Evolutionary conservation across 1,284 basidiomycete genomes (phyloP).

Genomic region (Cutaneotrichosporon sp.): DNA sequence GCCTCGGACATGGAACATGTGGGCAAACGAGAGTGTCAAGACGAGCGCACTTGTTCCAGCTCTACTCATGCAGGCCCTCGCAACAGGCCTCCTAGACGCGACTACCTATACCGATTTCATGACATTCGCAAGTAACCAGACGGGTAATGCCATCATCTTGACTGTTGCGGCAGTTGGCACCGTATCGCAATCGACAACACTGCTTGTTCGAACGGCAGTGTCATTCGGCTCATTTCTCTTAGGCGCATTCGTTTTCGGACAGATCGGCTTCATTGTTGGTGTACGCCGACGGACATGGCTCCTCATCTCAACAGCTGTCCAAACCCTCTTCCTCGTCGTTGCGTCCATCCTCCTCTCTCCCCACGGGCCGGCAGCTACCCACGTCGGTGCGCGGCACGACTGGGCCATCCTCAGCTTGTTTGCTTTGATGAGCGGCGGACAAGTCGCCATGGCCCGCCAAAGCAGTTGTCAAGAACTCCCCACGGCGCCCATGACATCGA

Average conservation of each 20-base stretch:
- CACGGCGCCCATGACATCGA: conserved; percentile 47
- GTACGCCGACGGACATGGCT: conserved; percentile 45
- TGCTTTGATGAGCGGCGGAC: conserved; percentile 47
- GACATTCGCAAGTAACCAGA: conserved; percentile 53
- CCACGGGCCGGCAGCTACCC: conserved; percentile 27
- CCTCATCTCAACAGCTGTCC: conserved; percentile 31
- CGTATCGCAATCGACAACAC: conserved; percentile 17
- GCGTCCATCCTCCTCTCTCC: conserved; percentile 41
- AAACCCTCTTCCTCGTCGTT: conserved; percentile 35
- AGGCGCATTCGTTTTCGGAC: conserved; percentile 44
- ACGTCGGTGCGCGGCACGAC: conserved; percentile 34
- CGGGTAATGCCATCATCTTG: conserved; percentile 52
- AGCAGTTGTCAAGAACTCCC: conserved; percentile 40
- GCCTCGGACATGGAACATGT: conserved; percentile 14
- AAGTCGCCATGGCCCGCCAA: conserved; percentile 50
- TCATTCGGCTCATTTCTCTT: conserved; percentile 43
- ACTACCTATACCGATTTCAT: conserved; percentile 50
- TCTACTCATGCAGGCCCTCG: conserved; percentile 42
- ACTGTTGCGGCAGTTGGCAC: conserved; percentile 43
- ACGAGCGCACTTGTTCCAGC: conserved; percentile 34
- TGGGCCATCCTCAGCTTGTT: conserved; percentile 47
- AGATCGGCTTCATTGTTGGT: conserved; percentile 40
- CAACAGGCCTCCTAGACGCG: conserved; percentile 49
- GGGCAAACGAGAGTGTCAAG: conserved; percentile 36
- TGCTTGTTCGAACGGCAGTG: conserved; percentile 39